Evolutionary conservation across 345 rosid species (phyloP).

Genomic region (Sonneratia caseolaris): DNA sequence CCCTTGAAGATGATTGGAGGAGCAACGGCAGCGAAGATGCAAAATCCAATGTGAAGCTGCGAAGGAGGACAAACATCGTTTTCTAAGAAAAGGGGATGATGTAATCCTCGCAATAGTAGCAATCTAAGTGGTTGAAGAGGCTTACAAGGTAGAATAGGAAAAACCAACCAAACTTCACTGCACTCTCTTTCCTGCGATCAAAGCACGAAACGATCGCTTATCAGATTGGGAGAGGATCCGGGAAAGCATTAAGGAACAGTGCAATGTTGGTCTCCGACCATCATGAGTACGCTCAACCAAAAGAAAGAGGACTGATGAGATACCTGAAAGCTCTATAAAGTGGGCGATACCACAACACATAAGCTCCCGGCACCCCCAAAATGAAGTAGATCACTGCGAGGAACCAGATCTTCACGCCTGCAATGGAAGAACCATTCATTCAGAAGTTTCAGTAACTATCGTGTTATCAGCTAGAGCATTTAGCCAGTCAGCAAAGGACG

Average conservation of each 20-base stretch:
- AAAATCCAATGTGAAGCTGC: constrained; percentile 78
- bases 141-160: constrained; percentile 75
- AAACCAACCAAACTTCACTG: constrained; percentile 81
- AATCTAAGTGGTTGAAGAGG: not conserved
- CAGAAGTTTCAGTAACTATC: not conserved
- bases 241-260: too few species aligned
- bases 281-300: not conserved
- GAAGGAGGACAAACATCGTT: not conserved
- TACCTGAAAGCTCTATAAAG: constrained; percentile 92
- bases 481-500: not conserved
- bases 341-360: constrained; percentile 92
- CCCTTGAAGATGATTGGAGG: constrained; percentile 94
- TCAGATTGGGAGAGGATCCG: not conserved
- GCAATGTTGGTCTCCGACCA: too few species aligned
- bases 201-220: too few species aligned
- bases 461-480: not conserved
- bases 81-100: not conserved
- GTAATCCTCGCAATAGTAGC: not conserved
- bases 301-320: not conserved
- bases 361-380: constrained; percentile 90
- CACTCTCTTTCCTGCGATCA: constrained; percentile 75
- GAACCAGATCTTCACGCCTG: constrained; percentile 92
- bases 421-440: not conserved
- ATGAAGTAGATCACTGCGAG: constrained; percentile 89
- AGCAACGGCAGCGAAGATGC: constrained; percentile 82